phyloP scores from a whole-genome alignment of 176 grass and related monocot genomes.

The Ensete ventricosum region DNA sequence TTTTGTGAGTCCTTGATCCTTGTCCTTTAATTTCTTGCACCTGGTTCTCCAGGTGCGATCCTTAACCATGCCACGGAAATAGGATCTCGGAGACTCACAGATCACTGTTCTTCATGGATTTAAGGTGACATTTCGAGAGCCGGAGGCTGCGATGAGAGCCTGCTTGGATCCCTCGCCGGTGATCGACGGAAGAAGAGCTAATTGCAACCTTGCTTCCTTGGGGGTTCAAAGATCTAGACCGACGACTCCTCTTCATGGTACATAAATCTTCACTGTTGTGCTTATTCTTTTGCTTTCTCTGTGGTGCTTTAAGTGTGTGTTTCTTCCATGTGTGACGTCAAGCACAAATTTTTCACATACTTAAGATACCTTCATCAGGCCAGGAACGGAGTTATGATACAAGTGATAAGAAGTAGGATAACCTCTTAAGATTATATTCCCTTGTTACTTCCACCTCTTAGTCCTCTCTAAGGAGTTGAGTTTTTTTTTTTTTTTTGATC shows the following conservation, averaged over 20 bases:
- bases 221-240: constrained; percentile 20
- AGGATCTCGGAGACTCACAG: background rate
- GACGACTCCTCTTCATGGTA: constrained; percentile 20
- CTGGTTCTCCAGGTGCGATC: too few relatives aligned
- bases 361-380: too few relatives aligned
- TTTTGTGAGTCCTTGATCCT: constrained; percentile 3
- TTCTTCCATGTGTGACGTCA: too few relatives aligned
- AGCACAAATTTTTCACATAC: too few relatives aligned
- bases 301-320: background rate
- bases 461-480: too few relatives aligned
- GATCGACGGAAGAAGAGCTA: constrained; percentile 17
- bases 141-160: constrained; percentile 15
- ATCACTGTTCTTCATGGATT: too few relatives aligned
- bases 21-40: background rate
- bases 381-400: too few relatives aligned
- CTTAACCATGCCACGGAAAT: background rate
- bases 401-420: too few relatives aligned
- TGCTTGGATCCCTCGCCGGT: constrained; percentile 16
- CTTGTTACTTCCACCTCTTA: too few relatives aligned
- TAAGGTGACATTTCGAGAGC: constrained; percentile 20
- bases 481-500: too few relatives aligned
- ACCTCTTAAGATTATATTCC: too few relatives aligned
- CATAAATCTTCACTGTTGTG: background rate
- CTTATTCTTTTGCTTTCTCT: background rate
- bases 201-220: constrained; percentile 17